Conservation (phyloP, 2,329 filamentous ascomycete species). For the Salinomyces thailandicus region DNA sequence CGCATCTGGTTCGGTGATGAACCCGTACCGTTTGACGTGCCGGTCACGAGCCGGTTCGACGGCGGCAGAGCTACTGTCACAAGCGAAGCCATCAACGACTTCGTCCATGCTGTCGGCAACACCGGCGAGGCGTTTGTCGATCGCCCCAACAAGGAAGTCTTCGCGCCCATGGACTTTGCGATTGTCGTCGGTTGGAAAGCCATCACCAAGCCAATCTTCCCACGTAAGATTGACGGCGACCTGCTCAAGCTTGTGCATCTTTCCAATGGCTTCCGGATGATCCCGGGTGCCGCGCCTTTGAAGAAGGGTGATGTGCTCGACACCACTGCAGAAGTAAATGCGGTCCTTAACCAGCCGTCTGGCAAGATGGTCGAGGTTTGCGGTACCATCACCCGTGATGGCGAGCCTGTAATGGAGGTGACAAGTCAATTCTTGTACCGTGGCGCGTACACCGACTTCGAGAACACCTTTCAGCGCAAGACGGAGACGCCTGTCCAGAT, state of each 20-base stretch:
- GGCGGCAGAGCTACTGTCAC: constrained; percentile 82
- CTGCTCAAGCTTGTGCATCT: constrained; percentile 91
- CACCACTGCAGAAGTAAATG: constrained; percentile 91
- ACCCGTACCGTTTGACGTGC: constrained; percentile 67
- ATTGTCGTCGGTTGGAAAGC: constrained; percentile 55
- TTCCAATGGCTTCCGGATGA: constrained; percentile 97
- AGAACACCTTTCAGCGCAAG: constrained; percentile 99
- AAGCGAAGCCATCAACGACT: constrained; percentile 89
- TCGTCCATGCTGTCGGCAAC: constrained; percentile 97
- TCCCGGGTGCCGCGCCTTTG: constrained; percentile 84
- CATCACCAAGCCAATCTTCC: constrained; percentile 98
- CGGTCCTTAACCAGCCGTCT: constrained; percentile 94
- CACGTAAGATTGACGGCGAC: constrained; percentile 89
- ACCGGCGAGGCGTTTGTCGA: constrained; percentile 96
- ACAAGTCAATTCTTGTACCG: constrained; percentile 98
- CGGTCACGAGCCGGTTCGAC: constrained; percentile 79
- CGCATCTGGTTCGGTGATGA: constrained; percentile 92
- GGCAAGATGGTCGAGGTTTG: constrained; percentile 99
- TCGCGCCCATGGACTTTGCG: constrained; percentile 84
- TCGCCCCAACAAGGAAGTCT: constrained; percentile 83
- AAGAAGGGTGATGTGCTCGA: constrained; percentile 91
- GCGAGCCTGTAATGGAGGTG: constrained; percentile 88
- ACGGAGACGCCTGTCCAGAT: constrained; percentile 90
- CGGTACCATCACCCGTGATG: constrained; percentile 80
- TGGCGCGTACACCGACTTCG: constrained; percentile 80